Evolutionary conservation across 106 monocot species (phyloP).

Genomic region (Amphibolis antarctica): DNA sequence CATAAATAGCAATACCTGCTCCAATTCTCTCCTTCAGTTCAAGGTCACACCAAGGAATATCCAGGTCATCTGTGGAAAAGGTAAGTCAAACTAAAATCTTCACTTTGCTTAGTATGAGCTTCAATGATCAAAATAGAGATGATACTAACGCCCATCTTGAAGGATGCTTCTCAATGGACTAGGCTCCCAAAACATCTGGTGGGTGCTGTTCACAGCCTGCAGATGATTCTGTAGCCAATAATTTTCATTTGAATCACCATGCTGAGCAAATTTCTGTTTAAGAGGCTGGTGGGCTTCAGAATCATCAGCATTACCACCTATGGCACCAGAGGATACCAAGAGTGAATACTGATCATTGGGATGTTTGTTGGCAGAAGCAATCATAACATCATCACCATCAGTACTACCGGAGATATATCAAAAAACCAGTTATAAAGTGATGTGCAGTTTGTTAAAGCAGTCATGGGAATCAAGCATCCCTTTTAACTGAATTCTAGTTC

Average conservation of each 20-base stretch:
- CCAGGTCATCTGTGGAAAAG: conserved; percentile 43
- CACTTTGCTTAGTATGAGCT: neutral
- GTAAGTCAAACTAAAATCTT: neutral
- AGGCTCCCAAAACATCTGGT: conserved; percentile 17
- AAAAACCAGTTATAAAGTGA: too few species aligned
- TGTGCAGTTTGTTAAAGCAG: too few species aligned
- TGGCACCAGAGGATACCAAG: conserved; percentile 23
- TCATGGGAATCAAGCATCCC: too few species aligned
- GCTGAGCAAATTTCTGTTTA: conserved; percentile 16
- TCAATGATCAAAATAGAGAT: neutral
- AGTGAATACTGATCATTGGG: conserved; percentile 23
- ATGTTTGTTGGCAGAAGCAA: conserved; percentile 17
- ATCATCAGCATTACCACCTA: conserved; percentile 16
- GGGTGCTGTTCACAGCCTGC: conserved; percentile 11
- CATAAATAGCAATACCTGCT: conserved; percentile 44
- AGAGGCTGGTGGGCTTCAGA: conserved; percentile 7
- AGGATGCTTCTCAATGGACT: conserved; percentile 17
- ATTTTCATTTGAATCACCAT: conserved; percentile 15
- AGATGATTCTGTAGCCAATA: conserved; percentile 11
- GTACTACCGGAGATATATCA: too few species aligned
- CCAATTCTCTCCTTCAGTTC: conserved; percentile 86
- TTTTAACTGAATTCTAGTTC: too few species aligned
- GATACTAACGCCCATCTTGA: conserved; percentile 22
- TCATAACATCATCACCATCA: conserved; percentile 27
- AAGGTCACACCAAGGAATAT: conserved; percentile 80